Evolutionary conservation across 2,329 filamentous ascomycete species (phyloP).

Genomic region (Aspergillus nomiae): DNA sequence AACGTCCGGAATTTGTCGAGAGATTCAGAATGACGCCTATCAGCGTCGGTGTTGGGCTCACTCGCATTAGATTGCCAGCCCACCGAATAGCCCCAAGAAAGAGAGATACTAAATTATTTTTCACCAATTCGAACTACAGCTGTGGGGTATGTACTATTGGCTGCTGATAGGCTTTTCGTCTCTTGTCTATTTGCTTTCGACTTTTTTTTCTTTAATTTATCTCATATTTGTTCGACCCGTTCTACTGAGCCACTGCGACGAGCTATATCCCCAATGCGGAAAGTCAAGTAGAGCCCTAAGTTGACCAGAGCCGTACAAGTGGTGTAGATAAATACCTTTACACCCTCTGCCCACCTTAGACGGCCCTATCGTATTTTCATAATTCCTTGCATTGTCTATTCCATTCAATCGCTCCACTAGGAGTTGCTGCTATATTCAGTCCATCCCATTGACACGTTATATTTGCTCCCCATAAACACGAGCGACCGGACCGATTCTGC

Average conservation of each 20-base stretch:
- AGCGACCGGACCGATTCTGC: neutral
- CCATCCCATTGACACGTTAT: too few species aligned
- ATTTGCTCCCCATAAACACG: too few species aligned
- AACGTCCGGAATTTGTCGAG: too few species aligned
- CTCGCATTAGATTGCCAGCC: neutral
- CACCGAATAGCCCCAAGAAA: neutral
- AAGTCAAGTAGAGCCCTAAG: neutral
- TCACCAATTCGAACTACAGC: neutral
- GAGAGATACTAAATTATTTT: neutral
- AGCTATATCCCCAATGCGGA: neutral
- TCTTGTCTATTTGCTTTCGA: neutral
- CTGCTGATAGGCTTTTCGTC: neutral
- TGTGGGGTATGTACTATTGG: neutral
- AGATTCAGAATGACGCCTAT: neutral
- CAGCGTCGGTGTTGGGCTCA: neutral
- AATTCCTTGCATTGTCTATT: neutral
- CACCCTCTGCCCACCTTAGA: neutral
- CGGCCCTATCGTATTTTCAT: neutral
- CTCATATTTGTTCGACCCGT: too few species aligned
- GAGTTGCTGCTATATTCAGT: neutral
- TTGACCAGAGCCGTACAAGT: neutral
- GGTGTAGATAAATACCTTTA: neutral
- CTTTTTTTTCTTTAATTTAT: neutral
- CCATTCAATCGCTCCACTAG: too few species aligned
- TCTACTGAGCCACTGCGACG: neutral